Conservation (phyloP, 768 basidiomycete species). For the Tulasnella sp. region DNA sequence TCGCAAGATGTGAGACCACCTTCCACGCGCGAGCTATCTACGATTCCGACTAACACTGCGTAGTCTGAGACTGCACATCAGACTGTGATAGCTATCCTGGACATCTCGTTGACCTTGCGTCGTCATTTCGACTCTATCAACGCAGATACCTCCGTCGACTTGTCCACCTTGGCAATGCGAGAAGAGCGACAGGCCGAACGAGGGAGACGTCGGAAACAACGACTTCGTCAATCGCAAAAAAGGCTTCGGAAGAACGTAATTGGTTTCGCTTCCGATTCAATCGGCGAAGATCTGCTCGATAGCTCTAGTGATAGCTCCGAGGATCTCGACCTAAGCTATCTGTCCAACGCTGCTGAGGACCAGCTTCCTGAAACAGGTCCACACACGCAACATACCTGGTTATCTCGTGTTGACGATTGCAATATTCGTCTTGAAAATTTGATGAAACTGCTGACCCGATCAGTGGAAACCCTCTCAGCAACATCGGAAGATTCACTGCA, state of each 20-base stretch:
- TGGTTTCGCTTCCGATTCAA: neutral
- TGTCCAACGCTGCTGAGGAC: neutral
- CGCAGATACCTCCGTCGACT: constrained; percentile 50
- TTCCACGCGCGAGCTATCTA: neutral
- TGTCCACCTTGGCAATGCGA: constrained; percentile 27
- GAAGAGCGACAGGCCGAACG: neutral
- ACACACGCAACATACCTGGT: neutral
- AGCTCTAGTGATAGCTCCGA: neutral
- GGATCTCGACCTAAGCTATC: neutral
- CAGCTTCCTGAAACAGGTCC: neutral
- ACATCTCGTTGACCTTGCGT: constrained; percentile 62
- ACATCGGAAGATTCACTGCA: neutral
- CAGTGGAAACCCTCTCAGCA: neutral
- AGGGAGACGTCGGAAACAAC: neutral
- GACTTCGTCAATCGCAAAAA: constrained; percentile 1
- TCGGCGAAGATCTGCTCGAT: neutral
- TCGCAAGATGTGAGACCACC: constrained; percentile 40
- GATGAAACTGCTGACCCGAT: neutral
- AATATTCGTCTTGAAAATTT: constrained; percentile 9
- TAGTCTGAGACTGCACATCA: constrained; percentile 51
- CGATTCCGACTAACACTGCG: neutral
- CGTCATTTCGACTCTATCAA: constrained; percentile 46
- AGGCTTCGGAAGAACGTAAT: neutral
- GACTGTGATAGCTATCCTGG: constrained; percentile 56
- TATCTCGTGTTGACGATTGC: constrained; percentile 5